A percentile compares a stretch with the other conserved stretches of the same genome.
Evolutionary conservation across 2,329 filamentous ascomycete species (phyloP).

Genomic region (Sporothrix globosa): DNA sequence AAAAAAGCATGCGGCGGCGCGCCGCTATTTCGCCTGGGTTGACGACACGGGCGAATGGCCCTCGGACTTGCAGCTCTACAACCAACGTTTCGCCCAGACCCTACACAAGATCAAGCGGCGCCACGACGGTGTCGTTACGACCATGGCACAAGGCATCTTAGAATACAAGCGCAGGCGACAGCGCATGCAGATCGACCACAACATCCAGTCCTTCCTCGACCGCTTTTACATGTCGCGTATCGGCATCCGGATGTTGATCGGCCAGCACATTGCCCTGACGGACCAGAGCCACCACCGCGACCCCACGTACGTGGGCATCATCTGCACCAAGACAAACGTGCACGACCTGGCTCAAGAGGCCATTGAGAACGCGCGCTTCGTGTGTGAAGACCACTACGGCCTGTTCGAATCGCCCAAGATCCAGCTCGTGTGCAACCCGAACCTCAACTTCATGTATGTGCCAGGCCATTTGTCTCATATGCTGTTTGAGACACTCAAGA

Average conservation of each 20-base stretch:
- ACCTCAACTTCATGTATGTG: conserved; percentile 99
- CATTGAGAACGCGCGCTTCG: conserved; percentile 98
- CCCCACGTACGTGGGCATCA: conserved; percentile 95
- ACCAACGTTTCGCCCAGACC: conserved; percentile 84
- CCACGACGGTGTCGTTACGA: conserved; percentile 96
- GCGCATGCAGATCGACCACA: conserved; percentile 96
- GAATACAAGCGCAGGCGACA: conserved; percentile 97
- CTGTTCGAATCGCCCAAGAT: conserved; percentile 96
- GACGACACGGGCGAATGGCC: conserved; percentile 91
- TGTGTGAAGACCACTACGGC: conserved; percentile 98
- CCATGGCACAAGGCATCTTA: conserved; percentile 94
- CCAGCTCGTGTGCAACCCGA: conserved; percentile 91
- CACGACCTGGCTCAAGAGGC: conserved; percentile 93
- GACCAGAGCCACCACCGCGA: conserved; percentile 89
- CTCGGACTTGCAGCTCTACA: conserved; percentile 91
- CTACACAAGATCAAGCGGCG: conserved; percentile 92
- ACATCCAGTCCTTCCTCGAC: conserved; percentile 96
- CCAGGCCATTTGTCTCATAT: conserved; percentile 98
- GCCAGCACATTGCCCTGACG: conserved; percentile 95
- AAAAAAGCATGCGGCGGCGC: conserved; percentile 57
- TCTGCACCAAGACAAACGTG: conserved; percentile 98
- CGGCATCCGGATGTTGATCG: conserved; percentile 98
- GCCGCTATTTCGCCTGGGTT: conserved; percentile 88
- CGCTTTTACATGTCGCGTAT: conserved; percentile 99
- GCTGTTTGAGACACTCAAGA: conserved; percentile 99